Evolutionary conservation across 805 yeast species (phyloP), one percentile per base, ranked within the genome.

Genomic region (Lipomyces sp.): DNA sequence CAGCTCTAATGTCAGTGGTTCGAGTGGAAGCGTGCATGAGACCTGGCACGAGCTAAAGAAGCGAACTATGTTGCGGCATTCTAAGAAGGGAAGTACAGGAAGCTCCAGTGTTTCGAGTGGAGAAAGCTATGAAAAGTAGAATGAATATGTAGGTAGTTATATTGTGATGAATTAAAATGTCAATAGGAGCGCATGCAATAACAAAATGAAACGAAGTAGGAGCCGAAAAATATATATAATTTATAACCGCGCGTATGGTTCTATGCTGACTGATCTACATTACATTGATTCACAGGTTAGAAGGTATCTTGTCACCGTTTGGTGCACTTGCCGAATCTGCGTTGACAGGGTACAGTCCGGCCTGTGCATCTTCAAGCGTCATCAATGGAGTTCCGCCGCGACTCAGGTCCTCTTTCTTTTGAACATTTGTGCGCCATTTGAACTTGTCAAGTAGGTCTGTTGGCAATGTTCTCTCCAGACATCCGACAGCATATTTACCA

Each of bases 401-500:
- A n/a, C 64, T 58, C 29, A 39, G 32, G 37, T 67, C 71, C 54
- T 65, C 65, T 11, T 24, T 24, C n/a, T 39, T 53, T 4, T 11
- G 24, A 15, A 53, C 50, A 10, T 33, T 37, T 48, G 30, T n/a
- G 10, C 60, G 35, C 69, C 71, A 67, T 7, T 48, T 42, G 48
- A 67, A 67, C 48, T 67, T 67, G 29, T 59, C 59, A 5, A 62
- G 53, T 30, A 67, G 34, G 4, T 51, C 30, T 18, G 18, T n/a
- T 15, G 45, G 45, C 18, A 70, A 45, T 6, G 70, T 42, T 7
- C 60, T 50, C 64, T 80, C 80, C 24, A 81, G 57, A 48, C 75
- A 74, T 64, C 74, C 74, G n/a, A 77, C 77, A 4, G 76, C 71
- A 57, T 71, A 78, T 50, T 73, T 72, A 1, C 80, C 80, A 5